phyloP scores from a whole-genome alignment of 169 alveolate genomes.

The Eimeria tenella region DNA sequence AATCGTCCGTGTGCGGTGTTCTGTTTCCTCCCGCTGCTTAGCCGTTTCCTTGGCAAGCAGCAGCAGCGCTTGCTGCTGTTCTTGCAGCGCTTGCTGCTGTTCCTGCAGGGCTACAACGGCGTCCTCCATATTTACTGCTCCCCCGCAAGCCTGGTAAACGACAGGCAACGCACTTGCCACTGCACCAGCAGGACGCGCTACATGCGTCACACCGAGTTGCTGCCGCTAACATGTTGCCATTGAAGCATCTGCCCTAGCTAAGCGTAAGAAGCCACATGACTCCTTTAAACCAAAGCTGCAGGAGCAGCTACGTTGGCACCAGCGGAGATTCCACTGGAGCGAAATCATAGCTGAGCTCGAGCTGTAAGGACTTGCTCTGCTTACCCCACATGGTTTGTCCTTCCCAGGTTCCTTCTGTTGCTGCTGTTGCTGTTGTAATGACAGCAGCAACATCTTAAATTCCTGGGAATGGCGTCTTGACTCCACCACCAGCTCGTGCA shows the following conservation, averaged over 20 bases:
- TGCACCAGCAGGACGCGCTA: not conserved
- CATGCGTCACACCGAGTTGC: not conserved
- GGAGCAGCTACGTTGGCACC: too few species aligned
- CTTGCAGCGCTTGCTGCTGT: conserved; percentile 47
- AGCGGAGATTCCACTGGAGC: not conserved
- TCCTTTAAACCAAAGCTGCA: too few species aligned
- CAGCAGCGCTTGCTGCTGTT: conserved; percentile 52
- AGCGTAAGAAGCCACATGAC: too few species aligned
- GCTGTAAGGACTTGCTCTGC: not conserved
- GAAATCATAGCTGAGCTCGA: too few species aligned
- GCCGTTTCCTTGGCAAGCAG: conserved; percentile 44
- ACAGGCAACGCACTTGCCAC: not conserved
- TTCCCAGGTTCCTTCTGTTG: conserved; percentile 7
- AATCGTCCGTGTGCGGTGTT: conserved; percentile 4
- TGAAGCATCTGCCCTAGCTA: too few species aligned
- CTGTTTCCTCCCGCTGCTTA: conserved; percentile 37
- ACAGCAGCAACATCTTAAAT: conserved; percentile 26
- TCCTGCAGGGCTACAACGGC: conserved; percentile 59
- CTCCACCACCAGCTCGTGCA: conserved; percentile 19
- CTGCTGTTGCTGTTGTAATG: conserved; percentile 54
- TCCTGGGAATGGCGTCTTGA: conserved; percentile 19
- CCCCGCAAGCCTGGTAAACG: conserved; percentile 24
- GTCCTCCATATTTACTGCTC: not conserved
- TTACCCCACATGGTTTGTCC: conserved; percentile 7
- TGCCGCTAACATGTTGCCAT: too few species aligned